Evolutionary conservation across 179 eudicot species (phyloP).

Genomic region (Drosera spatulata): DNA sequence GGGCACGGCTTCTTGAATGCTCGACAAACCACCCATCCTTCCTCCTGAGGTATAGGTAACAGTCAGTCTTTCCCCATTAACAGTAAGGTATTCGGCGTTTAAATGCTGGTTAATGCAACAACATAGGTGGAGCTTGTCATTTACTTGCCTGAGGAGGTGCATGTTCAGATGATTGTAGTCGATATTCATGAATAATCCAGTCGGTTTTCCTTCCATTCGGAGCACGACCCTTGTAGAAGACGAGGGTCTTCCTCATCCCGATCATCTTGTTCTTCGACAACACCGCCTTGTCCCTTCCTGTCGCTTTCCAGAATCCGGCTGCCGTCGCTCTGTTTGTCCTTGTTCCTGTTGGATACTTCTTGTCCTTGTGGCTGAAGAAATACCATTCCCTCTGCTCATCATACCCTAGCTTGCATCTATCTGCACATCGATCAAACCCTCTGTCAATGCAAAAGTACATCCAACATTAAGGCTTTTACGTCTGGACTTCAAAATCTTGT

Average conservation of each 20-base stretch:
- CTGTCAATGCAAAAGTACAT: background rate
- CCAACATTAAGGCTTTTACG: no score
- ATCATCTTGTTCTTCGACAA: constrained; percentile 53
- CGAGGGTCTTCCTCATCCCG: constrained; percentile 93
- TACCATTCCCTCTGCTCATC: constrained; percentile 84
- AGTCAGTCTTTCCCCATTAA: background rate
- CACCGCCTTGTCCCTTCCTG: constrained; percentile 88
- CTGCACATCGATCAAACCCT: background rate
- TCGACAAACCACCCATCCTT: constrained; percentile 90
- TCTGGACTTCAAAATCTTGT: no score
- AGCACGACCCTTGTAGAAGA: constrained; percentile 80
- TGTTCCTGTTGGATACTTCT: constrained; percentile 30
- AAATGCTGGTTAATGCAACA: background rate
- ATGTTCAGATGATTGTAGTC: constrained; percentile 63
- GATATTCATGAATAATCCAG: constrained; percentile 96
- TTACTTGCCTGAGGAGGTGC: constrained; percentile 70
- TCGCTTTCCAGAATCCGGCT: constrained; percentile 94
- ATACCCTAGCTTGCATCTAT: constrained; percentile 10
- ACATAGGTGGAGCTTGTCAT: background rate
- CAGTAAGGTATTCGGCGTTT: background rate
- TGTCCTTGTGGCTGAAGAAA: constrained; percentile 70
- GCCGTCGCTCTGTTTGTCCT: constrained; percentile 76
- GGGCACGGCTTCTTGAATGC: constrained; percentile 82
- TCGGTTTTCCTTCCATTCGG: constrained; percentile 75
- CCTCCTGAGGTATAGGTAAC: constrained; percentile 36